These are phyloP conservation scores for Mucor plumbeus DNA, from an alignment of 371 early-diverging fungal species.

Conservation along the genomic window DNA sequence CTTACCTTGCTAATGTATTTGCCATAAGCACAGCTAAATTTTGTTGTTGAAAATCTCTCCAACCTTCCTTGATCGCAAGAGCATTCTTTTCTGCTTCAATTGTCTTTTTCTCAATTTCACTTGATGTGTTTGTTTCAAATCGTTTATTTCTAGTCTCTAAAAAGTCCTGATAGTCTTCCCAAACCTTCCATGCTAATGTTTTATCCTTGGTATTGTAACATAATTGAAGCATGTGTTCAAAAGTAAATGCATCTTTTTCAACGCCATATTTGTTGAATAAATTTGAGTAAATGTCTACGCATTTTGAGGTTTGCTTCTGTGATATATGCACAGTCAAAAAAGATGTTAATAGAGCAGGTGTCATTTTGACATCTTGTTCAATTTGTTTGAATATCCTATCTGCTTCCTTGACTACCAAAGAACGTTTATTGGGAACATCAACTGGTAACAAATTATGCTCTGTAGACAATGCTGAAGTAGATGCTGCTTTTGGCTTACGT, in stretches of 20 bases:
- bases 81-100: slow-evolving; percentile 14
- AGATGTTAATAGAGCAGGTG: slow-evolving; percentile 61
- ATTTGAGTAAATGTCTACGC: slow-evolving; percentile 52
- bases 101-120: slow-evolving; percentile 26
- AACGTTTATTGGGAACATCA: slow-evolving; percentile 44
- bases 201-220: slow-evolving; percentile 55
- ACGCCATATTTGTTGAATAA: slow-evolving; percentile 50
- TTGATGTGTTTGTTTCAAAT: neutral
- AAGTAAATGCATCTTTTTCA: slow-evolving; percentile 63
- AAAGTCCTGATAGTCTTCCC: slow-evolving; percentile 59
- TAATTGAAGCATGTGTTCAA: slow-evolving; percentile 51
- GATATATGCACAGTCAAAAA: slow-evolving; percentile 64
- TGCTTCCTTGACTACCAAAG: slow-evolving; percentile 48
- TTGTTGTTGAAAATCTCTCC: slow-evolving; percentile 45
- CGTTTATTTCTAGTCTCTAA: slow-evolving; percentile 35
- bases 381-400: slow-evolving; percentile 45
- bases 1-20: slow-evolving; percentile 51
- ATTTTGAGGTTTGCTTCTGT: slow-evolving; percentile 52
- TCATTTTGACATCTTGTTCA: slow-evolving; percentile 42
- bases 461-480: slow-evolving; percentile 8
- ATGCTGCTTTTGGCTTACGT: slow-evolving; percentile 4
- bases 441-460: slow-evolving; percentile 31
- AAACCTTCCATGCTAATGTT: slow-evolving; percentile 57
- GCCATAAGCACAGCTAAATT: slow-evolving; percentile 43
- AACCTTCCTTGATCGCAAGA: slow-evolving; percentile 37